These are phyloP conservation scores for Neofusicoccum cordaticola DNA, from an alignment of 2,329 filamentous ascomycete genomes.

Conservation along the genomic window DNA sequence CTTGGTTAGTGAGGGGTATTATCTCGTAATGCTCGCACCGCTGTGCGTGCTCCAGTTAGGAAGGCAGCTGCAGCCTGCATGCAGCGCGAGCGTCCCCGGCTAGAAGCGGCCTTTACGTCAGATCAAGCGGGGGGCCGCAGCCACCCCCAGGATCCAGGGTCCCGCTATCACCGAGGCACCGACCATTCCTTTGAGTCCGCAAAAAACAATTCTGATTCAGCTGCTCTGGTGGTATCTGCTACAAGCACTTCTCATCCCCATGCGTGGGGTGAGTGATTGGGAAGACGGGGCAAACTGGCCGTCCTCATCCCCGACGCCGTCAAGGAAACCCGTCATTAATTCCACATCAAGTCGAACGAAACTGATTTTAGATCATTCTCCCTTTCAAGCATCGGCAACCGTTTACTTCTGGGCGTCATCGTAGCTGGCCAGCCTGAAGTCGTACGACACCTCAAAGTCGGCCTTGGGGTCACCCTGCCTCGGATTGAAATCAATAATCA, in stretches of 20 bases:
- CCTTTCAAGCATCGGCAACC: slow-evolving; percentile 18
- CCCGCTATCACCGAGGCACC: background rate
- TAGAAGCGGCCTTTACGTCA: slow-evolving; percentile 6
- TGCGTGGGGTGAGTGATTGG: background rate
- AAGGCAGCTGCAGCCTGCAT: background rate
- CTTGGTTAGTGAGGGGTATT: slow-evolving; percentile 1
- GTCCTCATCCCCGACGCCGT: background rate
- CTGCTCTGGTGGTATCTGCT: background rate
- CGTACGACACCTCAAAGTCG: slow-evolving; percentile 53
- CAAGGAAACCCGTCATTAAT: background rate
- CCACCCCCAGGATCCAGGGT: background rate
- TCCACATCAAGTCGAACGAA: background rate
- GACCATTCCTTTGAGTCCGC: background rate
- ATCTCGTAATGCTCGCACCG: slow-evolving; percentile 1
- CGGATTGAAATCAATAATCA: slow-evolving; percentile 57
- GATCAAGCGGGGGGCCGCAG: background rate
- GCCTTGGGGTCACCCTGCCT: slow-evolving; percentile 52
- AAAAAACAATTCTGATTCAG: background rate
- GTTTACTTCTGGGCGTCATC: slow-evolving; percentile 30
- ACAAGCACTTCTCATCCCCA: background rate
- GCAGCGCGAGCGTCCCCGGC: background rate
- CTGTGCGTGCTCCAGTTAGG: background rate
- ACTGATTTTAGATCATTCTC: background rate
- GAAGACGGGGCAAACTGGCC: background rate
- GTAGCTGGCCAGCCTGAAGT: slow-evolving; percentile 44